phyloP scores from a whole-genome alignment of 768 basidiomycete species.

The Hemileccinum rubropunctum region DNA sequence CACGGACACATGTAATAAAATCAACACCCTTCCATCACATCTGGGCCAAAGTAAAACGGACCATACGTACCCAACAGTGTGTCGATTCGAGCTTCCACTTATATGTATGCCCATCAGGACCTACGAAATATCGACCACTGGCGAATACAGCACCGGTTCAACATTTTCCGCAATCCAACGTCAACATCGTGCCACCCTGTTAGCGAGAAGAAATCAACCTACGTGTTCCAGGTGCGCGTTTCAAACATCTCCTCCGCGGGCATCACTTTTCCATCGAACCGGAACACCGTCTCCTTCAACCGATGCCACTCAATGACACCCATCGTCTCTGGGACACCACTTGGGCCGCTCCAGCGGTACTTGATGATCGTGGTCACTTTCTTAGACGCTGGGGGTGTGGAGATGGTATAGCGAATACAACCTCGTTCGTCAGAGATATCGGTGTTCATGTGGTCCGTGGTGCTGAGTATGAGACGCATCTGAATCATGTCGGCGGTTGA shows the following conservation, averaged over 20 bases:
- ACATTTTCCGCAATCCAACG: not conserved
- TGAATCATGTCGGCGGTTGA: conserved; percentile 14
- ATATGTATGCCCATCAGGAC: conserved; percentile 29
- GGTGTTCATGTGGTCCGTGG: conserved; percentile 19
- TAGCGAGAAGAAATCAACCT: not conserved
- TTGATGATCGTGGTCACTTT: conserved; percentile 27
- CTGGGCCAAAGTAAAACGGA: not conserved
- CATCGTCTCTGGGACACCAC: conserved; percentile 18
- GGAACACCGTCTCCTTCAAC: conserved; percentile 11
- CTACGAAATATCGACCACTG: conserved; percentile 34
- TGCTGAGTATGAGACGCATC: conserved; percentile 25
- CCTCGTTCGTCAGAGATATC: conserved; percentile 22
- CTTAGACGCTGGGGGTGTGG: conserved; percentile 12
- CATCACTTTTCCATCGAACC: conserved; percentile 14
- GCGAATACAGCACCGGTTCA: too few relatives aligned
- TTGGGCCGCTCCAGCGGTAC: conserved; percentile 16
- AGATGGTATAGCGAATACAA: conserved; percentile 15
- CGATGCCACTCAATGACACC: conserved; percentile 26
- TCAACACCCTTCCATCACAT: not conserved
- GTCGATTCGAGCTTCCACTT: conserved; percentile 30
- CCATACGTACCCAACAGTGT: conserved; percentile 25
- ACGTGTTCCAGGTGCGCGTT: conserved; percentile 18
- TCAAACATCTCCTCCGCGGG: conserved; percentile 10
- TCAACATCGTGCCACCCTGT: not conserved
- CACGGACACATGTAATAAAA: not conserved